Base-by-base conservation (phyloP, 192 early-diverging fungal genomes). In the Coemansia sp. region DNA sequence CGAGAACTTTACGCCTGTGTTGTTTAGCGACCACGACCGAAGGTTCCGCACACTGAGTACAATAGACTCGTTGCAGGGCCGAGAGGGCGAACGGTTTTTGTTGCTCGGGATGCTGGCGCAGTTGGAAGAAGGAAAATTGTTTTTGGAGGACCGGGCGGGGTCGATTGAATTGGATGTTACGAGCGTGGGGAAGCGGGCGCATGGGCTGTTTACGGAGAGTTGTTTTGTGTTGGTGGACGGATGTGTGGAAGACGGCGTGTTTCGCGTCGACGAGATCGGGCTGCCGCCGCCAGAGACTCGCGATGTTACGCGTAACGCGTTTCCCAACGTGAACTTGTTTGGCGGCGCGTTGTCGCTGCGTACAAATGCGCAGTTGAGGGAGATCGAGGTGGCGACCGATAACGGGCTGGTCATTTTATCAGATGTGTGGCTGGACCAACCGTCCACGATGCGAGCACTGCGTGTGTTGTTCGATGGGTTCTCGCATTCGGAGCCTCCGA, bases 101-200 rank as follows among this genome's bases (percentile, higher is more conserved):
- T 72, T 95, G 41, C 89, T 95, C 73, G 95, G 95, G 2, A 93
- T 97, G 93, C 79, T 97, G 35, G 86, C 93, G 21, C 86, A 87
- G 72, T 82, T 92, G 41, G 83, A 89, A 48, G 90, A 91, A 62
- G 92, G 92, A 2, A 91, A 87, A 54, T 82, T 89, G 53, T 89
- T 86, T 79, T 75, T 97, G 25, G 95, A 97, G 80, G 95, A 97
- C 72, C 83, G 85, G 35, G 89, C 91, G 41, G 86, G 83, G 5
- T 83, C 85, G 27, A 88, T 97, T 47, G 87, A 92, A 72, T 76
- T 97, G 23, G 87, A 92, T 55, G 68, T 94, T 45, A 59, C 75
- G 19, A 60, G 69, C 9, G 79, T 84, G 69, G 54, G 23, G 19
- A 53, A 87, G 87, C 79, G 60, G 65, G 64, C 27, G 7, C 70